A percentile compares a stretch with the other conserved stretches of the same genome.
Conservation (phyloP, 176 grass and related monocot genomes). For the Rhynchospora tenuis region DNA sequence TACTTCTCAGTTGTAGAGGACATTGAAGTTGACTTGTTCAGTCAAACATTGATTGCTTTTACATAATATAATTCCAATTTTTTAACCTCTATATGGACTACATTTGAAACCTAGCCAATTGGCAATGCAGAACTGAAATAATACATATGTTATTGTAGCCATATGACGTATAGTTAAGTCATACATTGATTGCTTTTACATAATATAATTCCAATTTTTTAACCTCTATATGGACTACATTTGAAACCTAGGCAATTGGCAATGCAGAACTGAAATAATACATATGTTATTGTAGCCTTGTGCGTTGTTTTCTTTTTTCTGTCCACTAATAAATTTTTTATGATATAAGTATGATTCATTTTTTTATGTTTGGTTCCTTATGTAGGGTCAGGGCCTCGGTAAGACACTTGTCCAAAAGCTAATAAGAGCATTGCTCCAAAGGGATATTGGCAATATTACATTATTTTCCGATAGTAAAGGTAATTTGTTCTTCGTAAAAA, state of each 20-base stretch:
- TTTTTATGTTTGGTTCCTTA: slow-evolving; percentile 2
- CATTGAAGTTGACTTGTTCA: background rate
- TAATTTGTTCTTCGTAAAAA: slow-evolving; percentile 1
- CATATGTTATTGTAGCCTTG: background rate
- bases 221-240: background rate
- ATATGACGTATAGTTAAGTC: too few relatives aligned
- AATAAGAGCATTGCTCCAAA: slow-evolving; percentile 70
- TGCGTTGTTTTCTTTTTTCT: background rate
- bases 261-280: background rate
- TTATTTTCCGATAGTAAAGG: slow-evolving; percentile 95
- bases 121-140: background rate
- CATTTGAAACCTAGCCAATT: background rate
- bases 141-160: background rate
- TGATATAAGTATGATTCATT: background rate
- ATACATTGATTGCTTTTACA: background rate
- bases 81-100: background rate
- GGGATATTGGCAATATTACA: slow-evolving; percentile 92
- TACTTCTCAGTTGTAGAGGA: background rate
- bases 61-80: background rate
- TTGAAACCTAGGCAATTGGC: background rate
- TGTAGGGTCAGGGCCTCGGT: slow-evolving; percentile 92
- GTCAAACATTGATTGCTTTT: background rate
- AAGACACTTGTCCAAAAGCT: slow-evolving; percentile 85
- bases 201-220: background rate
- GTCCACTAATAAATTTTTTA: background rate